Percentiles rank a stretch among this genome's conserved stretches.
These are phyloP conservation scores for Colletotrichum agaves DNA, from an alignment of 2,329 filamentous ascomycete genomes.

Conservation along the genomic window DNA sequence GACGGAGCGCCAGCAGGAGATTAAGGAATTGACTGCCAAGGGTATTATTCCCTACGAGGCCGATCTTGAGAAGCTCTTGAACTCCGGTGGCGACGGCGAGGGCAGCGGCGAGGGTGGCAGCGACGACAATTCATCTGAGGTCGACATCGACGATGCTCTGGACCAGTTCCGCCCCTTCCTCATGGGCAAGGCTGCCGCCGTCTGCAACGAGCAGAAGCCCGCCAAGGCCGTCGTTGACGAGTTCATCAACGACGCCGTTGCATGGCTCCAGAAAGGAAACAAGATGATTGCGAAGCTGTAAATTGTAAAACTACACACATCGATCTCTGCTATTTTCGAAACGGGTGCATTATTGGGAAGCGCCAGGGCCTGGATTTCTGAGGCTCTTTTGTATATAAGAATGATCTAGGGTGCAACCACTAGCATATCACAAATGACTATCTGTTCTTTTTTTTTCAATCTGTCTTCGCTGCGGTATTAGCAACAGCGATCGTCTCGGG, in stretches of 20 bases:
- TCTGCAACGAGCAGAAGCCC: constrained; percentile 90
- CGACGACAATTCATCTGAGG: constrained; percentile 72
- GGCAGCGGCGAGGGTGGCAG: constrained; percentile 74
- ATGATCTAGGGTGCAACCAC: constrained; percentile 21
- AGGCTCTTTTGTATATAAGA: constrained; percentile 34
- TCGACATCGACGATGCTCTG: constrained; percentile 85
- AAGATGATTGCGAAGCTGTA: constrained; percentile 78
- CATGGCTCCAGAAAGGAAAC: constrained; percentile 74
- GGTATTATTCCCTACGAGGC: constrained; percentile 93
- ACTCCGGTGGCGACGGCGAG: constrained; percentile 66
- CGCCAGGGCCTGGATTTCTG: constrained; percentile 30
- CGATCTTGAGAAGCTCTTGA: constrained; percentile 85
- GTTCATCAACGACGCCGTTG: constrained; percentile 85
- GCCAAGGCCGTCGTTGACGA: constrained; percentile 96
- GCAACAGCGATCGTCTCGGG: too few species aligned
- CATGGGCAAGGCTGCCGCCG: constrained; percentile 97
- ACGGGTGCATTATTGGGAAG: constrained; percentile 12
- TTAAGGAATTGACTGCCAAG: constrained; percentile 90
- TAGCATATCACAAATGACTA: constrained; percentile 31
- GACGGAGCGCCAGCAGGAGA: constrained; percentile 87
- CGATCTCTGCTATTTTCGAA: constrained; percentile 27
- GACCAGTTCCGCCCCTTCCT: constrained; percentile 91
- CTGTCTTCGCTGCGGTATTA: background rate
- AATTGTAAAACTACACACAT: constrained; percentile 36
- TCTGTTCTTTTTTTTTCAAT: background rate